A percentile compares a stretch with the other conserved stretches of the same genome.
phyloP scores from a whole-genome alignment of 2,329 filamentous ascomycete genomes.

The Pseudogymnoascus sp. region DNA sequence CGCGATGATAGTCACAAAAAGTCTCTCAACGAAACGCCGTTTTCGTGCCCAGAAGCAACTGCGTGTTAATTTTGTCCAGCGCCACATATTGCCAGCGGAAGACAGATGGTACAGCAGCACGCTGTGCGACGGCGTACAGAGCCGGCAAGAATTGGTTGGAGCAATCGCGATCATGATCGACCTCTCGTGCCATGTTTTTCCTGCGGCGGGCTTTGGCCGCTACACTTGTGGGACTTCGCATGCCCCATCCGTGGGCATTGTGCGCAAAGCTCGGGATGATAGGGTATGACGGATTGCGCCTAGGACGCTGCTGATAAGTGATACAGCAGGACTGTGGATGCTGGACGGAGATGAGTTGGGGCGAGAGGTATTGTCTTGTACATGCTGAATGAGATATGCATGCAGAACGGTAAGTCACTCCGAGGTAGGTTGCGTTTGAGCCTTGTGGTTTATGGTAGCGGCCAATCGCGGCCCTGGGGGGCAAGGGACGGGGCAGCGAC shows the following conservation, averaged over 20 bases:
- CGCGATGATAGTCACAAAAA: neutral
- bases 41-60: neutral
- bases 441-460: neutral
- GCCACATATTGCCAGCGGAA: slow-evolving; percentile 3
- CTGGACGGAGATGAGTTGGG: neutral
- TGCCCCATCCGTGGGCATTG: neutral
- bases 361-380: neutral
- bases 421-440: neutral
- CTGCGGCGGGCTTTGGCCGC: neutral
- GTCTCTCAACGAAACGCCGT: neutral
- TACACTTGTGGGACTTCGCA: neutral
- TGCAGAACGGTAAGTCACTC: neutral
- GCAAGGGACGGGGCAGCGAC: neutral
- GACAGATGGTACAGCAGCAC: neutral
- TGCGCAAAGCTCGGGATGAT: neutral
- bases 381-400: neutral
- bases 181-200: neutral
- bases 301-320: neutral
- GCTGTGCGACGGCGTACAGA: neutral
- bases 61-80: neutral
- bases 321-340: neutral
- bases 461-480: neutral
- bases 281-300: neutral
- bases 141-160: neutral
- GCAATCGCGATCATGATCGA: neutral